Percentiles rank a stretch among this genome's conserved stretches.
Evolutionary conservation across 768 basidiomycete genomes (phyloP).

Genomic region (Suillus ampliporus): DNA sequence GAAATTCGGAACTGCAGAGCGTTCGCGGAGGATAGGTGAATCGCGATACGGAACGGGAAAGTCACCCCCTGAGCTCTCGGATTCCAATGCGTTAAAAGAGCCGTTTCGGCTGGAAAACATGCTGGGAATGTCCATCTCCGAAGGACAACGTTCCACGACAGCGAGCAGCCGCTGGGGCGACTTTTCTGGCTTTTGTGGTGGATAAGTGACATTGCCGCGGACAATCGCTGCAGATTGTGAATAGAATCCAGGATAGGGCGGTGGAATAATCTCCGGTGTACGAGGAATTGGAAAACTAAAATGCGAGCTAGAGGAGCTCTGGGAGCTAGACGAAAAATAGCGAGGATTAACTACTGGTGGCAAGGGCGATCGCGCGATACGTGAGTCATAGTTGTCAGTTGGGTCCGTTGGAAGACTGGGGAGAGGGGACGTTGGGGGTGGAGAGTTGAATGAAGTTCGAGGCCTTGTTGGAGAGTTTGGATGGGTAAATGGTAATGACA

Average conservation of each 20-base stretch:
- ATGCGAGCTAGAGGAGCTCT: constrained; percentile 2
- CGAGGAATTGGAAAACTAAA: not conserved
- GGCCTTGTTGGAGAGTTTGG: not conserved
- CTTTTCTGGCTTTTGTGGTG: not conserved
- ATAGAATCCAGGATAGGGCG: no score
- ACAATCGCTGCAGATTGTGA: not conserved
- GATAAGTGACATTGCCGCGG: not conserved
- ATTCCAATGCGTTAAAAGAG: not conserved
- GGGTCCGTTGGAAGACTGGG: not conserved
- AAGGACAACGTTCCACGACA: not conserved
- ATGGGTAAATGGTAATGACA: not conserved
- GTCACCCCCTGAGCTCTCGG: not conserved
- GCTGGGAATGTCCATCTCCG: not conserved
- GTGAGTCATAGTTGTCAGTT: not conserved
- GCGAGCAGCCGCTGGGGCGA: not conserved
- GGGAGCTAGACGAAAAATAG: not conserved
- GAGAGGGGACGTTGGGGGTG: not conserved
- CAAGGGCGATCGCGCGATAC: not conserved
- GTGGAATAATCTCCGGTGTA: not conserved
- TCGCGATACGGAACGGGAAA: constrained; percentile 24
- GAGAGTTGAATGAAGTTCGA: not conserved
- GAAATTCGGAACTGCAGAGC: not conserved
- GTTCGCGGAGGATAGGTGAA: not conserved
- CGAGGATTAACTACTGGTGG: not conserved
- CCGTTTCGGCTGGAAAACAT: not conserved